A percentile compares a stretch with the other conserved stretches of the same genome.
Evolutionary conservation across 2,329 filamentous ascomycete species (phyloP).

Genomic region (Stachybotrys chartarum): DNA sequence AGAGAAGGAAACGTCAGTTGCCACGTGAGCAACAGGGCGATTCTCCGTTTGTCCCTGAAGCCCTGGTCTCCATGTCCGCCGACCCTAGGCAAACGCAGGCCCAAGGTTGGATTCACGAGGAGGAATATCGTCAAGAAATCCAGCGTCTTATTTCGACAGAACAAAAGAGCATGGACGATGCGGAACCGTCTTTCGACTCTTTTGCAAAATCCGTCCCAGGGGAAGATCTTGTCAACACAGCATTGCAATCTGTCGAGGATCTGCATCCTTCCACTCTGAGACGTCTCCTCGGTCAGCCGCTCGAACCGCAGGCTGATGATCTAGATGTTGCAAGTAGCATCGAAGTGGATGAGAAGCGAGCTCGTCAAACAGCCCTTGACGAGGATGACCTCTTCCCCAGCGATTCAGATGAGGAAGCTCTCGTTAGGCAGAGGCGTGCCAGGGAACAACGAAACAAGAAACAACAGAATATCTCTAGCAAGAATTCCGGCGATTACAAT

Average conservation of each 20-base stretch:
- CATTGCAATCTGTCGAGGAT: constrained; percentile 78
- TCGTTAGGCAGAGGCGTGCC: constrained; percentile 11
- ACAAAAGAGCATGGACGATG: constrained; percentile 31
- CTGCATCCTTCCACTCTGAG: constrained; percentile 65
- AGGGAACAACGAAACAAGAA: background rate
- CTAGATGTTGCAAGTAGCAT: constrained; percentile 36
- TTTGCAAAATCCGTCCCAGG: constrained; percentile 52
- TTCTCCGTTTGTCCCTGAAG: constrained; percentile 75
- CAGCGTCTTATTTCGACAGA: constrained; percentile 59
- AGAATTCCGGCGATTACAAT: too few relatives aligned
- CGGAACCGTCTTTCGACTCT: constrained; percentile 50
- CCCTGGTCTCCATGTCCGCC: constrained; percentile 81
- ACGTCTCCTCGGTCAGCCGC: constrained; percentile 34
- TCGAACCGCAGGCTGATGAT: constrained; percentile 12
- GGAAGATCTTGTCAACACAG: constrained; percentile 61
- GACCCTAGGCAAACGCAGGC: constrained; percentile 63
- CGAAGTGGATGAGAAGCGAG: constrained; percentile 58
- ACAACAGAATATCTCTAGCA: too few relatives aligned
- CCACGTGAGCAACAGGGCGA: constrained; percentile 55
- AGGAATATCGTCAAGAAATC: constrained; percentile 67
- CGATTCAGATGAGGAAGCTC: constrained; percentile 46
- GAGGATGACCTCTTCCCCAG: constrained; percentile 41
- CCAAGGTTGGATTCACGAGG: constrained; percentile 90
- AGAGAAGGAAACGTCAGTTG: constrained; percentile 67
- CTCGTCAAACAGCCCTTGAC: constrained; percentile 37